Evolutionary conservation across 805 yeast genomes (phyloP), one percentile per base, ranked within the genome.

Genomic region (Metschnikowia santaceciliae): DNA sequence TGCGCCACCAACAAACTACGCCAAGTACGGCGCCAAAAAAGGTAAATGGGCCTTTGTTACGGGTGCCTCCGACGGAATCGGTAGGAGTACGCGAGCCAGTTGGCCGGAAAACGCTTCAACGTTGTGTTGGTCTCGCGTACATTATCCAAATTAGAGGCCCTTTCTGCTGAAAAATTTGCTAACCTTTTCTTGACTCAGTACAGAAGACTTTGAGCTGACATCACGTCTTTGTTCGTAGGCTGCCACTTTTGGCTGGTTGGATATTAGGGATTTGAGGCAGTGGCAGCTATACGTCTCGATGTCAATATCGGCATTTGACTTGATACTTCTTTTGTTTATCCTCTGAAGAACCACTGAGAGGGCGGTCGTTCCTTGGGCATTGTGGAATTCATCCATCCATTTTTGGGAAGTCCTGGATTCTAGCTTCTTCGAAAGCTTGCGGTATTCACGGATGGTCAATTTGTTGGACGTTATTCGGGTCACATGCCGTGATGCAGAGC

Each of bases 61-160:
- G 6, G 99, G 99, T 52, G 95, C 97, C 3, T 89, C 97, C 44
- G 98, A 94, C 66, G 99, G 99, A 34, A 86, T 94, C 63, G 99
- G 99, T 51, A 90, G 66, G 96, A 94, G 67, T 94, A 81, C 64
- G 84, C 97, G 1, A 63, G 71, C 23, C 98, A 92, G 71, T 78
- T 94, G 69, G 99, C 98, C 11, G 69, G 77, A 48, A 83, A 79
- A 57, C 96, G 96, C 1, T 86, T 91, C 67, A 91, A 90, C 60
- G 68, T 94, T 43, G 83, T 89, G 10, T 77, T 94, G 58, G 83
- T 92, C 14, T 88, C 97, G 23, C 82, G 99, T 71, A 90, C 96
- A 15, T 78, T 78, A 63, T 73, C 87, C 32, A 92, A 91, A 66
- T 79, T 94, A 59, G 85, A 83, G 58, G 68, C 71, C 4, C 66